Conservation (phyloP, 768 basidiomycete species). For the Trametes gibbosa region DNA sequence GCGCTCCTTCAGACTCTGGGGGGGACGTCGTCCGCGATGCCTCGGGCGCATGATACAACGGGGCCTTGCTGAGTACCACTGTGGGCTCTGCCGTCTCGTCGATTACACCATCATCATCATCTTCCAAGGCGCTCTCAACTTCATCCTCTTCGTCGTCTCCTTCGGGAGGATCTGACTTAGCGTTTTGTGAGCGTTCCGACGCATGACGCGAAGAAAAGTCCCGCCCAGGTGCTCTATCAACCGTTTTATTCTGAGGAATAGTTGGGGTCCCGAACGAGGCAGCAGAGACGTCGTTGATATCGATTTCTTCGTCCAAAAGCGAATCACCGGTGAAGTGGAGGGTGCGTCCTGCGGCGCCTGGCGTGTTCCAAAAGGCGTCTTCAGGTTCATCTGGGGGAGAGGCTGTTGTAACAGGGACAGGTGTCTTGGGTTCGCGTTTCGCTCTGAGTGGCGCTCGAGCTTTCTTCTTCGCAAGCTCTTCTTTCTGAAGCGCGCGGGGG, state of each 20-base stretch:
- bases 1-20: not conserved
- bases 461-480: slow-evolving; percentile 25
- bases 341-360: slow-evolving; percentile 51
- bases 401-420: slow-evolving; percentile 22
- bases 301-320: slow-evolving; percentile 59
- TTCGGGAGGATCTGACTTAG: not conserved
- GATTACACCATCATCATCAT: not conserved
- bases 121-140: slow-evolving; percentile 9
- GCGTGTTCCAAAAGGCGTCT: slow-evolving; percentile 63
- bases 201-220: not conserved
- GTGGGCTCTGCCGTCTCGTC: slow-evolving; percentile 7
- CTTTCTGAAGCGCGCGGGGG: slow-evolving; percentile 23
- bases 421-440: slow-evolving; percentile 18
- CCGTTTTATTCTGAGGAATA: not conserved
- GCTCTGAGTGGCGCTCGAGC: slow-evolving; percentile 3
- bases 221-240: not conserved
- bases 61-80: not conserved
- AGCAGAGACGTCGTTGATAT: slow-evolving; percentile 41
- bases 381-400: slow-evolving; percentile 40
- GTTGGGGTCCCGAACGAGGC: slow-evolving; percentile 45
- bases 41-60: not conserved
- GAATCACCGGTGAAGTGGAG: slow-evolving; percentile 63
- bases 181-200: not conserved
- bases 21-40: not conserved
- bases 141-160: slow-evolving; percentile 11